Evolutionary conservation across 495 filamentous ascomycete genomes (phyloP), one percentile per base, ranked within the genome.

Genomic region (Penicillium egyptiacum): DNA sequence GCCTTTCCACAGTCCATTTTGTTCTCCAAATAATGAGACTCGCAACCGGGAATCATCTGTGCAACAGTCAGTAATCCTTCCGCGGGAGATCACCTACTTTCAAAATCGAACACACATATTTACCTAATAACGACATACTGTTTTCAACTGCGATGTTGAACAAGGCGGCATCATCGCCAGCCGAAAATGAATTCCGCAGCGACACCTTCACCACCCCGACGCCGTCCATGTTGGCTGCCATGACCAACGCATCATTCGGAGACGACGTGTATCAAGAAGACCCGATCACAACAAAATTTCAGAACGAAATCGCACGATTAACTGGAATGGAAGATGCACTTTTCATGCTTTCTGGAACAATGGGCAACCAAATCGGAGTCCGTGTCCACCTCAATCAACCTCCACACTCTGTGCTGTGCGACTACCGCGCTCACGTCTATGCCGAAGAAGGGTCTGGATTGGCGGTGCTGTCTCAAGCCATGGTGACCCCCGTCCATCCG

Each of bases 201-300:
- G 89, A 93, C 67, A 87, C 86, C 39, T 78, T 89, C 68, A 94
- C 90, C 4, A 89, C 87, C 0, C 89, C 90, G 1, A 90, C 88
- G 3, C 68, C 79, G 1, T 79, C 81, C 25, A 92, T 92, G 89
- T 79, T 92, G 20, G 63, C 70, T 11, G 82, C 86, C 1, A 82
- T 88, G 59, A 68, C 79, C 57, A 72, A 71, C 10, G 78, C 79
- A 48, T 79, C 79, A 7, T 72, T 89, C 54, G 70, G 83, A 39
- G 90, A 95, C 68, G 90, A 93, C 59, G 88, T 93, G 59, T 90
- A 90, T 70, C 50, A 74, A 39, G 87, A 90, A 74, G 66, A 69
- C 35, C 71, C 77, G 0, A 90, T 85, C 0, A 93, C 90, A 10
- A 79, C 66, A 14, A 73, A 79, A 57, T 84, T 95, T 49, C 83